Evolutionary conservation across 2,329 filamentous ascomycete genomes (phyloP), one percentile per base, ranked within the genome.

Genomic region (Coniochaeta pulveracea): DNA sequence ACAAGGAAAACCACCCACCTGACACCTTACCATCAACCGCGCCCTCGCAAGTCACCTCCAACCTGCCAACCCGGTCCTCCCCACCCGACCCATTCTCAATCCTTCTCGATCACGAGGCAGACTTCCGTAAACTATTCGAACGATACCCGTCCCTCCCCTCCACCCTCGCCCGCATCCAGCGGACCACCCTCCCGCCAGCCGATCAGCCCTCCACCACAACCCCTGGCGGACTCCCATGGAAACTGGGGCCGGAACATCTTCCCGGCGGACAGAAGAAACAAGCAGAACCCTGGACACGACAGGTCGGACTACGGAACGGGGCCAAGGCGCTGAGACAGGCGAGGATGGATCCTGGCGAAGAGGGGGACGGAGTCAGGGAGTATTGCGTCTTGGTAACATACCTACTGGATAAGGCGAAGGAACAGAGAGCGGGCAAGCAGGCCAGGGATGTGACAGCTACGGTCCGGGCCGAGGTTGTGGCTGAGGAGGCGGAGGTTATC

Each of bases 361-460:
- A 67, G 37, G 72, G 72, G 19, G 71, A 77, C 42, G 74, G 61
- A 4, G 57, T 80, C 19, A 57, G 67, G 34, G 75, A 78, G 50
- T 80, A 75, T 45, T 68, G 65, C 29, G 69, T 72, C 39, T 54
- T 78, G 15, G 61, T 79, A 12, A 45, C 66, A 30, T 58, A 64
- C 36, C 51, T 75, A 21, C 55, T 75, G 15, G 53, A 53, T 34
- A 48, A 47, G 35, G 35, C 44, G 19, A 31, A 19, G 28, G 18
- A 21, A 16, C 17, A 19, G 28, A 19, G 28, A 11, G 28, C 19
- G 18, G 6, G 35, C 3, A 30, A 34, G 4, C 53, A 61, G 17
- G 48, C 56, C 6, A 51, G 55, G 6, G 28, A 31, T 8, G 28
- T 15, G 28, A n/a, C n/a, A n/a, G 52, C 52, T 6, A 26, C 59